phyloP scores from a whole-genome alignment of 129 eudicot species.

The Kitagawia praeruptora region DNA sequence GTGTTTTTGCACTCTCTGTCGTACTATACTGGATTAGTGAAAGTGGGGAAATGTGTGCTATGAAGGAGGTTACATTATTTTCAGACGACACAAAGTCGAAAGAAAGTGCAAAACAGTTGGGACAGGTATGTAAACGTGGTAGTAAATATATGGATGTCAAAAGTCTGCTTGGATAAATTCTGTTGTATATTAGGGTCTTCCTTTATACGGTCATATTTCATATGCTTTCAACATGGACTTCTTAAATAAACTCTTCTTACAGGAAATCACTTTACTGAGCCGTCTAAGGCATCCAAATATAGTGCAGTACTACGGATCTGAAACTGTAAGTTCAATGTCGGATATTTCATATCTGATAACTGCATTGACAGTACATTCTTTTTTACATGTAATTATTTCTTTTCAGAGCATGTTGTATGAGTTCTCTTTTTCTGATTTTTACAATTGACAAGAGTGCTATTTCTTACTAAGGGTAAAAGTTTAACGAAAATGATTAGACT shows the following conservation, averaged over 20 bases:
- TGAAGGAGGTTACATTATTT: slow-evolving; percentile 95
- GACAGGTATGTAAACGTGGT: slow-evolving; percentile 48
- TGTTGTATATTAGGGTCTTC: not conserved
- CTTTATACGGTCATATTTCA: not conserved
- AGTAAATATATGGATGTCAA: not conserved
- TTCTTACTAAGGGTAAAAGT: not conserved
- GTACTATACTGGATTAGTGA: slow-evolving; percentile 48
- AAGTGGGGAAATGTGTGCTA: slow-evolving; percentile 98
- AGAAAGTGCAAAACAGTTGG: slow-evolving; percentile 91
- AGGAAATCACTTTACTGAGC: slow-evolving; percentile 85
- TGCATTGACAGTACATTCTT: not conserved
- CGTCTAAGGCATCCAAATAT: slow-evolving; percentile 92
- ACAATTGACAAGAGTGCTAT: not conserved
- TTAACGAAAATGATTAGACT: not conserved
- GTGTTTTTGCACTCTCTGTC: slow-evolving; percentile 13
- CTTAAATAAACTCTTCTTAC: slow-evolving; percentile 15
- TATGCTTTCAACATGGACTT: slow-evolving; percentile 9
- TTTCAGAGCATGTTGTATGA: not conserved
- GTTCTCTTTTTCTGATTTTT: not conserved
- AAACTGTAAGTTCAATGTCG: slow-evolving; percentile 43
- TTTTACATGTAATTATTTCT: not conserved
- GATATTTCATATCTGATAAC: not conserved
- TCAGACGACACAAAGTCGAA: slow-evolving; percentile 92
- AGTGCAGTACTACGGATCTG: slow-evolving; percentile 90
- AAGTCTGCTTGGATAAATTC: slow-evolving; percentile 4